Percentiles rank a stretch among this genome's conserved stretches.
phyloP scores from a whole-genome alignment of 1,139 yeast genomes.

The Tardiomyces blankii region DNA sequence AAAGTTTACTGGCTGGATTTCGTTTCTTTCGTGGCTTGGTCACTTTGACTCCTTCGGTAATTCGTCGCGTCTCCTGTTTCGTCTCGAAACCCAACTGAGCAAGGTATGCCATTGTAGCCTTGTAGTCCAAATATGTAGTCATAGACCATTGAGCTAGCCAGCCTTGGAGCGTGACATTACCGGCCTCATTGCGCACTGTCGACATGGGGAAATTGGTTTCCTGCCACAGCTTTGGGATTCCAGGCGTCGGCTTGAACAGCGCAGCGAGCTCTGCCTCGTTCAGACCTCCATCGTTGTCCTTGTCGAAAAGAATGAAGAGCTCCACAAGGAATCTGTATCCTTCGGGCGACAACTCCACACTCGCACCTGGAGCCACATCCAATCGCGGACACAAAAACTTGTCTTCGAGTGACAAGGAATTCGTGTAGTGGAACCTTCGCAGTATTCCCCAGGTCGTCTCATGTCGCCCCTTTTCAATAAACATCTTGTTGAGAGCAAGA shows the following conservation, averaged over 20 bases:
- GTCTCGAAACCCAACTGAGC: conserved; percentile 81
- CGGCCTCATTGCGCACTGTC: conserved; percentile 81
- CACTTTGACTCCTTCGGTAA: conserved; percentile 56
- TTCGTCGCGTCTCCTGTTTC: conserved; percentile 24
- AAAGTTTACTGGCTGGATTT: conserved; percentile 40
- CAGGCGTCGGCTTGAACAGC: conserved; percentile 83
- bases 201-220: conserved; percentile 78
- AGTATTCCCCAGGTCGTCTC: conserved; percentile 95
- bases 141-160: conserved; percentile 99
- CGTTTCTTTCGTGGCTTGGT: conserved; percentile 67
- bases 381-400: conserved; percentile 64
- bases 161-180: conserved; percentile 85
- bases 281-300: conserved; percentile 92
- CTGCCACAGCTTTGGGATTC: conserved; percentile 77
- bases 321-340: conserved; percentile 91
- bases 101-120: conserved; percentile 74
- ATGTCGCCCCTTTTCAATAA: conserved; percentile 85
- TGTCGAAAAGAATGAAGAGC: conserved; percentile 73
- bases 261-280: conserved; percentile 56
- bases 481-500: conserved; percentile 60
- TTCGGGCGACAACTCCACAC: conserved; percentile 87
- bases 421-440: conserved; percentile 80
- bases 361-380: conserved; percentile 65
- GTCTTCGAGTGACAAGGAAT: conserved; percentile 76
- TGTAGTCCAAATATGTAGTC: conserved; percentile 80